These are phyloP conservation scores for Durio zibethinus DNA, from an alignment of 345 rosid species.

Conservation along the genomic window DNA sequence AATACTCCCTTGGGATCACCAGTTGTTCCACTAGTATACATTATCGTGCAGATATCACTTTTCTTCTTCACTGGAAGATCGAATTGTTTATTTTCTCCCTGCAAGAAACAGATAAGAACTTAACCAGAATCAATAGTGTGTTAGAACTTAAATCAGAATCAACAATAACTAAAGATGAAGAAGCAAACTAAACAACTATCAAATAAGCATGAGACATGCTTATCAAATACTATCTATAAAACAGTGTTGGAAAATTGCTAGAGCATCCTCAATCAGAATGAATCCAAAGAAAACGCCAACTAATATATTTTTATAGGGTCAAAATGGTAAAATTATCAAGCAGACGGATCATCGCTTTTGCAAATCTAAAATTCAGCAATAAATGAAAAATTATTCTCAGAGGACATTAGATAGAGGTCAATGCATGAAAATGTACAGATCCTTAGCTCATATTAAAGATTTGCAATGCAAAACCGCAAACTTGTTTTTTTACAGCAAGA, in stretches of 20 bases:
- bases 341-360: background rate
- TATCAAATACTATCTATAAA: background rate
- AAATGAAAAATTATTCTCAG: background rate
- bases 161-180: background rate
- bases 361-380: background rate
- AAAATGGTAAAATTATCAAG: background rate
- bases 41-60: slow-evolving; percentile 84
- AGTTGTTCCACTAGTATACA: slow-evolving; percentile 99
- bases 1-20: slow-evolving; percentile 98
- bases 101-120: slow-evolving; percentile 16
- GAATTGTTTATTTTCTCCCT: slow-evolving; percentile 70
- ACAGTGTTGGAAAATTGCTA: background rate
- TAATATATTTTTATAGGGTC: background rate
- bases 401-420: background rate
- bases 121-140: too few relatives aligned
- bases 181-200: background rate
- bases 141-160: slow-evolving; percentile 15
- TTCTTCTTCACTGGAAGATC: slow-evolving; percentile 81
- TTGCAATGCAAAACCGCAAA: background rate
- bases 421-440: background rate
- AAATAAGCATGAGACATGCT: background rate
- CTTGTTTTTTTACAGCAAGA: background rate
- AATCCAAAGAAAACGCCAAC: background rate
- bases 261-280: background rate
- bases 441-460: background rate